Evolutionary conservation across 2,329 filamentous ascomycete species (phyloP), one percentile per base, ranked within the genome.

Genomic region (Fusarium sacchari): DNA sequence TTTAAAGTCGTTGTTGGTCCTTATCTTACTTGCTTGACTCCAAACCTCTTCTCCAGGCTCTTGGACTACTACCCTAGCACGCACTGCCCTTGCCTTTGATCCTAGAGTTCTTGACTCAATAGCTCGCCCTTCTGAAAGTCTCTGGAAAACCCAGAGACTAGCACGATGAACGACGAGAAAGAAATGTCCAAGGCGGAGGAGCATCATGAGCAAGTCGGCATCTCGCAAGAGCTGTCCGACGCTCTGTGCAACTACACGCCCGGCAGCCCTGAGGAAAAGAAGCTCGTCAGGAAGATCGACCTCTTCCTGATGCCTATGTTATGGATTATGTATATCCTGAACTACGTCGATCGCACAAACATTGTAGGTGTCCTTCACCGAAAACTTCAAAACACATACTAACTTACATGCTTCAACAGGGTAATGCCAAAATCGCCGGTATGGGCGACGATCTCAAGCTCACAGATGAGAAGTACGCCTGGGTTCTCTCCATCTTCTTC

Each of bases 401-500:
- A 0, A 52, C n/a, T 0, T 14, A 4, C 12, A 36, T 26, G 30
- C n/a, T 52, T 52, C 8, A 0, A 24, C 4, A 52, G 49, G 49
- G 49, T 26, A 52, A 52, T 4, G 49, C 49, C 1, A 52, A 52
- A 6, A 52, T 52, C 6, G 49, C 49, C 12, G 32, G 49, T 36
- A 52, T 52, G 32, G 49, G 49, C 12, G 49, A 36, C n/a, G 49
- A 52, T 2, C n/a, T 26, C 0, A 52, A 52, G 1, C 49, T 52
- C n/a, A 52, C 49, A 0, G 32, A 52, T 26, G 49, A 52, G 18
- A 52, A 2, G n/a, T 52, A 52, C 11, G 49, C 49, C 13, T 52
- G n/a, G 49, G n/a, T 52, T 22, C 49, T 52, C 32, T 37, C 49
- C 18, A 52, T 52, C 32, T 52, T 52, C 18, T 52, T 52, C 12